Evolutionary conservation across 1,139 yeast species (phyloP).

Genomic region (Hyphopichia khmerensis): DNA sequence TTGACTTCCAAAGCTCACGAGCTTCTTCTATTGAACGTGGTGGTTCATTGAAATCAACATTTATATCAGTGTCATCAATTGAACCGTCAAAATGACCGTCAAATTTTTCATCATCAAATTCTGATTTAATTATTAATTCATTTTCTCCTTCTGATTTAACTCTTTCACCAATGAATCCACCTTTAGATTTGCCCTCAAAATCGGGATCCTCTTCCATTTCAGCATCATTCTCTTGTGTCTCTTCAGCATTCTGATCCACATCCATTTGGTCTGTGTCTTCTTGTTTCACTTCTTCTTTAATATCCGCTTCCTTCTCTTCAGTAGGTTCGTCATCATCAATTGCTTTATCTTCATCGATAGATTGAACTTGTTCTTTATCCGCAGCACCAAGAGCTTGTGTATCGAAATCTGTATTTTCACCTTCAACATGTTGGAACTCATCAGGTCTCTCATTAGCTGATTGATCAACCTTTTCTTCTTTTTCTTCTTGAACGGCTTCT

Average conservation of each 20-base stretch:
- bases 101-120: conserved; percentile 23
- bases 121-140: conserved; percentile 26
- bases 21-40: conserved; percentile 64
- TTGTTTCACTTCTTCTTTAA: conserved; percentile 23
- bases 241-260: conserved; percentile 17
- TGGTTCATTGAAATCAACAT: conserved; percentile 23
- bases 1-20: conserved; percentile 73
- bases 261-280: conserved; percentile 16
- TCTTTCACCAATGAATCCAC: conserved; percentile 54
- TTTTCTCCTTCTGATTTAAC: conserved; percentile 28
- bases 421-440: conserved; percentile 90
- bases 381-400: conserved; percentile 96
- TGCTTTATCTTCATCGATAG: conserved; percentile 80
- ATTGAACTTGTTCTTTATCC: conserved; percentile 72
- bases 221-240: conserved; percentile 15
- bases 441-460: conserved; percentile 70
- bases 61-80: conserved; percentile 15
- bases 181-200: conserved; percentile 51
- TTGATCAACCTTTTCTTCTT: conserved; percentile 45
- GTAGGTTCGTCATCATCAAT: conserved; percentile 63
- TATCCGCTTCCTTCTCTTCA: conserved; percentile 9
- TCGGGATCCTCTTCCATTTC: conserved; percentile 39
- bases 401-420: conserved; percentile 69
- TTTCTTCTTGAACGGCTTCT: conserved; percentile 52
- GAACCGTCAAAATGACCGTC: conserved; percentile 28